A percentile compares a stretch with the other conserved stretches of the same genome.
Evolutionary conservation across 129 eudicot genomes (phyloP).

Genomic region (Chrysanthemum makinoi): DNA sequence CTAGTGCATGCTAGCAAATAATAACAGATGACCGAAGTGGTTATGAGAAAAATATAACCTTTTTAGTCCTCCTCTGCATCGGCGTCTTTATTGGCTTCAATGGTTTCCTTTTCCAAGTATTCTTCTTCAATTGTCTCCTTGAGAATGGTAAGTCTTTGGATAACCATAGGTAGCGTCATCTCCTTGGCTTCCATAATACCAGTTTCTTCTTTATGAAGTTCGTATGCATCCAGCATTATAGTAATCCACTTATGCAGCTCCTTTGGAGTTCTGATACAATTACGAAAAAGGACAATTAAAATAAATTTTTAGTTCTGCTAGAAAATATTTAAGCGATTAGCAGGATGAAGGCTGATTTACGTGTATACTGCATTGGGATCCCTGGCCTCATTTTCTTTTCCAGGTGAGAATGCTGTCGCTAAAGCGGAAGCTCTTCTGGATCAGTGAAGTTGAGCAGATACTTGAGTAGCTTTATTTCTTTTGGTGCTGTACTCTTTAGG

Average conservation of each 20-base stretch:
- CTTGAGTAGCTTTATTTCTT: slow-evolving; percentile 88
- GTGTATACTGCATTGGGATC: slow-evolving; percentile 83
- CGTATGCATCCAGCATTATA: slow-evolving; percentile 84
- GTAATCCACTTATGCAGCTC: slow-evolving; percentile 97
- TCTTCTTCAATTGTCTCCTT: slow-evolving; percentile 93
- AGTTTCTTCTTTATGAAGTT: slow-evolving; percentile 74
- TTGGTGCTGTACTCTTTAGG: slow-evolving; percentile 80
- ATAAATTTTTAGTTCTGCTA: background rate
- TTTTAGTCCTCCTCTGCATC: slow-evolving; percentile 25
- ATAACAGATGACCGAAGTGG: slow-evolving; percentile 13
- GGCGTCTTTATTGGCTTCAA: slow-evolving; percentile 28
- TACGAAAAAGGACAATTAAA: background rate
- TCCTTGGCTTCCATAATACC: slow-evolving; percentile 87
- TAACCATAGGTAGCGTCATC: slow-evolving; percentile 67
- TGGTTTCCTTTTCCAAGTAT: slow-evolving; percentile 54
- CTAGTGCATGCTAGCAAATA: slow-evolving; percentile 8
- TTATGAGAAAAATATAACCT: slow-evolving; percentile 12
- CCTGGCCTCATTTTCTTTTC: slow-evolving; percentile 59
- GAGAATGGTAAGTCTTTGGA: slow-evolving; percentile 82
- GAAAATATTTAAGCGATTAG: background rate
- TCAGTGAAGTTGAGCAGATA: slow-evolving; percentile 85
- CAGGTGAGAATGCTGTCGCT: slow-evolving; percentile 89
- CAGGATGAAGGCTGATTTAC: slow-evolving; percentile 37
- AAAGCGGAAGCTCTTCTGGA: slow-evolving; percentile 89
- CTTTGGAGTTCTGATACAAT: slow-evolving; percentile 65